These are phyloP conservation scores for Lactifluus rugatus DNA, from an alignment of 768 basidiomycete genomes.

Conservation along the genomic window DNA sequence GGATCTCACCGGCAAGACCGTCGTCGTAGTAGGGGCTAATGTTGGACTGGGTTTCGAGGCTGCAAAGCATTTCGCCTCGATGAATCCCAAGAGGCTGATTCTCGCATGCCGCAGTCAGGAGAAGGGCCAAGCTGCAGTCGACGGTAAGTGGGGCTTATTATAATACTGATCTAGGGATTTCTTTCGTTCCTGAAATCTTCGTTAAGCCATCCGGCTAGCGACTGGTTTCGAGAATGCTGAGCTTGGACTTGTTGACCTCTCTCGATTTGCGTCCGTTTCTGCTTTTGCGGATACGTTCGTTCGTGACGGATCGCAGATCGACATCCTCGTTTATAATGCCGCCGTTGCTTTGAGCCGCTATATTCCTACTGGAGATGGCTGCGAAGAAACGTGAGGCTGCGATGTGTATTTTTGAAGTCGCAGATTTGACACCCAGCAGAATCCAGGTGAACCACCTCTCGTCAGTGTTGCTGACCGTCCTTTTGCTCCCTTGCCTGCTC, in stretches of 20 bases:
- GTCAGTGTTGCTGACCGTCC: no score
- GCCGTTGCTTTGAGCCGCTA: slow-evolving; percentile 21
- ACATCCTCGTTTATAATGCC: slow-evolving; percentile 25
- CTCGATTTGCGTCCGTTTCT: slow-evolving; percentile 22
- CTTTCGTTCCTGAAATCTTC: background rate
- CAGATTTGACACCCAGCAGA: slow-evolving; percentile 22
- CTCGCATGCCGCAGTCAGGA: slow-evolving; percentile 14
- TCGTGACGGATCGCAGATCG: slow-evolving; percentile 21
- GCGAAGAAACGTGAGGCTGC: slow-evolving; percentile 23
- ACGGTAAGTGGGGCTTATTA: slow-evolving; percentile 6
- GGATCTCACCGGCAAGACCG: slow-evolving; percentile 18
- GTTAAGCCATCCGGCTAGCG: slow-evolving; percentile 12
- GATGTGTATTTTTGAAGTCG: background rate
- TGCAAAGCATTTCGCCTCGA: no score
- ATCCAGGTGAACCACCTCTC: slow-evolving; percentile 35
- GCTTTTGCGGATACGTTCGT: slow-evolving; percentile 22
- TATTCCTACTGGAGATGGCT: slow-evolving; percentile 25
- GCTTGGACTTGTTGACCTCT: slow-evolving; percentile 24
- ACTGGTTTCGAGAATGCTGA: slow-evolving; percentile 10
- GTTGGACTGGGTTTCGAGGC: no score
- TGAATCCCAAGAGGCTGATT: slow-evolving; percentile 15
- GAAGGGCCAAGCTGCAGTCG: slow-evolving; percentile 11
- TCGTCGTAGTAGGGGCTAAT: slow-evolving; percentile 18
- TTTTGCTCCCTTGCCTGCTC: no score
- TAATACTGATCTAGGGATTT: background rate